Base-by-base conservation (phyloP, 345 rosid genomes). In the Adansonia digitata region DNA sequence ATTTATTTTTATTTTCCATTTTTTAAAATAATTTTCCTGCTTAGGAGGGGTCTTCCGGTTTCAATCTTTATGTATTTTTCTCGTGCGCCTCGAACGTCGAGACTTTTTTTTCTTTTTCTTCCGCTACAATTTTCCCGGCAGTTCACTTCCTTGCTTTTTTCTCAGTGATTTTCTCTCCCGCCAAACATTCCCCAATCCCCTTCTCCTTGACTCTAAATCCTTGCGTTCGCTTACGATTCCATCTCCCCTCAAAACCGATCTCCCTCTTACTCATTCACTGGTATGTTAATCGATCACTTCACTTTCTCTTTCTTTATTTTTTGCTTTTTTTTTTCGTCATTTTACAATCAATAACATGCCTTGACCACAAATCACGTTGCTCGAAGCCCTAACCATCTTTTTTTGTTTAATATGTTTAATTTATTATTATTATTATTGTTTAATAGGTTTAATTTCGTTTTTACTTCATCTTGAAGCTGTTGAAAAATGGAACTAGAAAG, bases 211-310 rank as follows among this genome's bases (percentile, higher is more conserved):
- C 73, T 61, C 46, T 51, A 26, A 52, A 71, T 52, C 63, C 75
- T 68, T 78, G 76, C 77, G 83, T 78, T 85, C 78, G 52, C 74
- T 62, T 45, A 64, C 64, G 78, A 79, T 76, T 81, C 52, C 77
- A 11, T 67, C 60, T 39, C 53, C 37, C 72, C 69, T 61, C 52
- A 0, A 7, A 35, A 78, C n/a, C n/a, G n/a, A n/a, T 72, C 34
- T 31, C 76, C 69, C 69, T 61, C 62, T 39, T 64, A 64, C 79
- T 55, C 27, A 66, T 68, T 75, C 77, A 75, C 82, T 74, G 85
- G 88, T 82, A 72, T 77, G 82, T 55, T 10, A 51, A 55, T 82
- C 70, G 81, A 78, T 76, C 65, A 77, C 82, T 78, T 26, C 74
- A 67, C 74, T 49, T 40, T 1, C 49, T 60, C 43, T 48, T 48